Base-by-base conservation (phyloP, 768 basidiomycete genomes). In the Rhodotorula kratochvilovae region DNA sequence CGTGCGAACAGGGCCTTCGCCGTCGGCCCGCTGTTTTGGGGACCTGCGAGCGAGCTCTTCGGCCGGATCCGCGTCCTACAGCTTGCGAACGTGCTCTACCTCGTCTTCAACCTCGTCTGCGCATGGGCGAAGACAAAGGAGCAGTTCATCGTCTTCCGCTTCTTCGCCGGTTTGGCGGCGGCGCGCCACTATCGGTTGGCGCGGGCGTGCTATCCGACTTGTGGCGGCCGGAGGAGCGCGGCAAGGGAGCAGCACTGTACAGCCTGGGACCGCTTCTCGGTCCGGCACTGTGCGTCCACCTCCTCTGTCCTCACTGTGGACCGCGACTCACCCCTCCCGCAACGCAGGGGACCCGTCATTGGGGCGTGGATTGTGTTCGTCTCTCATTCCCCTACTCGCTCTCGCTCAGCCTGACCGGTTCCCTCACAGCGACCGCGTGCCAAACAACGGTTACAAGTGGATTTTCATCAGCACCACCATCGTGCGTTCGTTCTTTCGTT, bases 141-240 rank as follows among this genome's bases (percentile, higher is more conserved):
- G 0, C 85, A 89, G 73, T 80, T 90, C 21, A 85, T 89, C 61
- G 86, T 82, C 0, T 90, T 90, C 75, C 85, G 89, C 29, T 85
- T 90, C 72, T 79, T 90, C 4, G 81, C 88, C 2, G 89, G 89
- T 3, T 90, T 3, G 90, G 89, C 36, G 90, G 89, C 1, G 87
- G 87, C 63, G 89, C 89, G 0, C 87, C 89, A 12, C 80, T 89
- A 3, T 80, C 86, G 16, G 85, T 89, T 27, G 89, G 88, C 61
- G 89, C 87, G 33, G 89, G 88, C 16, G 76, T 79, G 15, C 70
- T 80, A 5, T 70, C 70, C 7, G 79, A 80, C 54, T 53, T 79
- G 55, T 80, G 77, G 73, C 42, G 70, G 29, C 64, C 75, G 19
- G 76, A 79, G 35, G 68, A 79, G 70, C 71, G 79, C 33, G 77